A percentile compares a stretch with the other conserved stretches of the same genome.
phyloP scores from a whole-genome alignment of 164 flowering plant species.

The Chimonanthus praecox region DNA sequence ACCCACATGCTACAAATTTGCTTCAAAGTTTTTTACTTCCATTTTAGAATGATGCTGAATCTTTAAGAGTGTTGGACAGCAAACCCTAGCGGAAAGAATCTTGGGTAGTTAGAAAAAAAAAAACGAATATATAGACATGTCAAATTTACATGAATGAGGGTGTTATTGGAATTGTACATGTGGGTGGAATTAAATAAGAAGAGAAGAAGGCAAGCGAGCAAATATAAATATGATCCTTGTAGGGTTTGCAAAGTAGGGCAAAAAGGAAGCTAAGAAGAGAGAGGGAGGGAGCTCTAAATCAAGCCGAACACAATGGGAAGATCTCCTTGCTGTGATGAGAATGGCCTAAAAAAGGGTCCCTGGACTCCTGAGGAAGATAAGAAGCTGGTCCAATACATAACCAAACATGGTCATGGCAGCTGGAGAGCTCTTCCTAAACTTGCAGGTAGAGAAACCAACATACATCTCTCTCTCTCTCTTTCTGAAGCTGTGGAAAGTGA shows the following conservation, averaged over 20 bases:
- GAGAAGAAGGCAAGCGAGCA: background rate
- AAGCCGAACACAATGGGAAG: conserved; percentile 6
- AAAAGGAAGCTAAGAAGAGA: conserved; percentile 2
- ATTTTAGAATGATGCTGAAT: no score
- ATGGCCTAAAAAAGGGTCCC: conserved; percentile 12
- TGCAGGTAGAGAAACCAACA: conserved; percentile 4
- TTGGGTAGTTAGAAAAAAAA: background rate
- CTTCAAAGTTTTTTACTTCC: background rate
- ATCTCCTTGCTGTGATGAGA: conserved; percentile 13
- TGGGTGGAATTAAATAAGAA: background rate
- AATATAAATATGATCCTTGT: conserved; percentile 3
- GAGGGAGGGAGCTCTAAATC: background rate
- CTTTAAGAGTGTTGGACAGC: no score
- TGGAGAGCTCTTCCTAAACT: conserved; percentile 15
- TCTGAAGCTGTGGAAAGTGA: background rate
- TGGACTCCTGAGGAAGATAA: conserved; percentile 16
- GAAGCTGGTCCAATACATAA: conserved; percentile 9
- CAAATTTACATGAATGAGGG: background rate
- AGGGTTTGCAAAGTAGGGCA: background rate
- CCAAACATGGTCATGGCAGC: conserved; percentile 10
- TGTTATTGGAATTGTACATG: background rate
- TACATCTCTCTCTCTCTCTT: background rate
- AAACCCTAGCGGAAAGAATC: background rate
- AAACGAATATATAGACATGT: background rate
- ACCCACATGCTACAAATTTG: background rate